Evolutionary conservation across 371 early-diverging fungal species (phyloP).

Genomic region (Choanephora cucurbitarum): DNA sequence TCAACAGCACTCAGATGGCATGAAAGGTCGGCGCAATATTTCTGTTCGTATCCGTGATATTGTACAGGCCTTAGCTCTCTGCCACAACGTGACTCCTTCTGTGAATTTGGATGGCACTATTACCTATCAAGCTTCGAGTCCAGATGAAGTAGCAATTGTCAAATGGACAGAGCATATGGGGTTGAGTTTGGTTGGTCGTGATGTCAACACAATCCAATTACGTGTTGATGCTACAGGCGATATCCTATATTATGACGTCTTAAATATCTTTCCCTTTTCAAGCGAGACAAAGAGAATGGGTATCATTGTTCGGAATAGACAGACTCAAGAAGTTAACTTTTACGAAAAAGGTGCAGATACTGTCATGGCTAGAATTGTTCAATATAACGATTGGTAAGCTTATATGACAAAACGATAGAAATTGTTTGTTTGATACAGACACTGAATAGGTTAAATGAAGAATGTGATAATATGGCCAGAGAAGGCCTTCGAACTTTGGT

Average conservation of each 20-base stretch:
- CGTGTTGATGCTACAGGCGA: constrained; percentile 54
- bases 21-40: constrained; percentile 65
- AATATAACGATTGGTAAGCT: constrained; percentile 95
- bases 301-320: constrained; percentile 82
- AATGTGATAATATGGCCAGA: constrained; percentile 98
- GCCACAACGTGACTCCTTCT: constrained; percentile 89
- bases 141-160: constrained; percentile 99
- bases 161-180: constrained; percentile 95
- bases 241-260: constrained; percentile 70
- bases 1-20: constrained; percentile 18
- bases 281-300: constrained; percentile 99
- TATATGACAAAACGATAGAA: too few relatives aligned
- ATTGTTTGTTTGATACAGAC: too few relatives aligned
- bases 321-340: constrained; percentile 77
- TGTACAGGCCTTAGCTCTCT: constrained; percentile 85
- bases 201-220: constrained; percentile 72
- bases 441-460: constrained; percentile 91
- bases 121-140: constrained; percentile 97
- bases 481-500: constrained; percentile 99
- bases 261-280: constrained; percentile 97
- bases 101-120: constrained; percentile 52
- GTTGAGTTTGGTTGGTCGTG: constrained; percentile 77
- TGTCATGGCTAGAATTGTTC: constrained; percentile 92
- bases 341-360: constrained; percentile 98
- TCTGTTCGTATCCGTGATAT: constrained; percentile 79